These are phyloP conservation scores for Diospyros lotus DNA, from an alignment of 148 eudicot genomes.

Conservation along the genomic window DNA sequence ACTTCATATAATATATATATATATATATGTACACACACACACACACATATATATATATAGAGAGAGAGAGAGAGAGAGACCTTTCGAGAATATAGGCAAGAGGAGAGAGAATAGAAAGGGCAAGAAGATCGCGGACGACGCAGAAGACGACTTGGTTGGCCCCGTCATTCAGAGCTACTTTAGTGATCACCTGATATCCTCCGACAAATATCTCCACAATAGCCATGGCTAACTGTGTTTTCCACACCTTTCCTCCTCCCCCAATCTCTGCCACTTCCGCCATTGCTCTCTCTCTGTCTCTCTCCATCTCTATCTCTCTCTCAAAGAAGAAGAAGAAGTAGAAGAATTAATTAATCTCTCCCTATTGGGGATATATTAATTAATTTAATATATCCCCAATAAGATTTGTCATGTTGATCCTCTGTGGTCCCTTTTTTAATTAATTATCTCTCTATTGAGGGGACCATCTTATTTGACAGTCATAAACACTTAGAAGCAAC, in stretches of 20 bases:
- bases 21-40: too few species aligned
- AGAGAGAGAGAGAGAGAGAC: background rate
- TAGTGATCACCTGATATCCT: conserved; percentile 10
- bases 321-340: background rate
- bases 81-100: conserved; percentile 2
- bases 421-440: too few species aligned
- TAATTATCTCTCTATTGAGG: too few species aligned
- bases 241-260: conserved; percentile 2
- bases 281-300: background rate
- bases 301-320: background rate
- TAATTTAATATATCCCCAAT: too few species aligned
- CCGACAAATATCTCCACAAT: background rate
- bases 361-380: too few species aligned
- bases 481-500: too few species aligned
- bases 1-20: too few species aligned
- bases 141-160: conserved; percentile 8
- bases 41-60: background rate
- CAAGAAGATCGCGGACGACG: conserved; percentile 2
- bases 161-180: conserved; percentile 5
- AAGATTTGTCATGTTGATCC: too few species aligned
- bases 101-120: background rate
- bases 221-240: conserved; percentile 5
- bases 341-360: too few species aligned
- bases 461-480: too few species aligned
- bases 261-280: background rate